Conservation (phyloP, 352 stramenopile species). For the Phytophthora syringae region DNA sequence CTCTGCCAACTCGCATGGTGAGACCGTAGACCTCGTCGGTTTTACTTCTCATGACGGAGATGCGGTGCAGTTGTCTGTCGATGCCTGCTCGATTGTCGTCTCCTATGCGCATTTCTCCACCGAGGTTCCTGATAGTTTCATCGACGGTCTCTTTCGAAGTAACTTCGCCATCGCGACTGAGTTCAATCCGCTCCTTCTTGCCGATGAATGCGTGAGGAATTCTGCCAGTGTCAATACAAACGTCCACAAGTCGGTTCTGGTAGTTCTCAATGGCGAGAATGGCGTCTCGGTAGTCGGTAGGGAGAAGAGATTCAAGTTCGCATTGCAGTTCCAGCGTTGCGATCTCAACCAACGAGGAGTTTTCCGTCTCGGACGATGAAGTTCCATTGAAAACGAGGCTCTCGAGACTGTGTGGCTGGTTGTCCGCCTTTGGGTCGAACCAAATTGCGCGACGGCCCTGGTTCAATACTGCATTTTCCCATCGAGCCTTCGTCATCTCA, state of each 20-base stretch:
- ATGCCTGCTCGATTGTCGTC: conserved; percentile 82
- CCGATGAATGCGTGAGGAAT: conserved; percentile 40
- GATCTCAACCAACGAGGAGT: not conserved
- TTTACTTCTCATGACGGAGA: conserved; percentile 77
- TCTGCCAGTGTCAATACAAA: conserved; percentile 47
- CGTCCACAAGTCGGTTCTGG: conserved; percentile 36
- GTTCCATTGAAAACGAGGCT: conserved; percentile 14
- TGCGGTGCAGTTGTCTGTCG: conserved; percentile 76
- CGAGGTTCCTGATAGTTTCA: conserved; percentile 51
- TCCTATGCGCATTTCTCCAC: conserved; percentile 60
- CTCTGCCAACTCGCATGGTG: conserved; percentile 78
- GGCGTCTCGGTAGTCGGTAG: conserved; percentile 25
- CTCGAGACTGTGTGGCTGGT: conserved; percentile 38
- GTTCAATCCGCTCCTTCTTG: conserved; percentile 31
- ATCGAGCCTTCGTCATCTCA: conserved; percentile 35
- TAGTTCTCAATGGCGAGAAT: conserved; percentile 32
- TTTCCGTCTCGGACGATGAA: not conserved
- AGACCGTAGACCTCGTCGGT: conserved; percentile 63
- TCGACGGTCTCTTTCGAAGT: conserved; percentile 59
- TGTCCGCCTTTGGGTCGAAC: conserved; percentile 38
- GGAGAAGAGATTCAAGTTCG: conserved; percentile 45
- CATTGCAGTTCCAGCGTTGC: conserved; percentile 33
- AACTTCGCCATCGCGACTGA: conserved; percentile 28
- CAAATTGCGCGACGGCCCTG: conserved; percentile 29
- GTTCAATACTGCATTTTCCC: conserved; percentile 28